Base-by-base conservation (phyloP, 1,284 basidiomycete genomes). In the Farysia itapuensis region DNA sequence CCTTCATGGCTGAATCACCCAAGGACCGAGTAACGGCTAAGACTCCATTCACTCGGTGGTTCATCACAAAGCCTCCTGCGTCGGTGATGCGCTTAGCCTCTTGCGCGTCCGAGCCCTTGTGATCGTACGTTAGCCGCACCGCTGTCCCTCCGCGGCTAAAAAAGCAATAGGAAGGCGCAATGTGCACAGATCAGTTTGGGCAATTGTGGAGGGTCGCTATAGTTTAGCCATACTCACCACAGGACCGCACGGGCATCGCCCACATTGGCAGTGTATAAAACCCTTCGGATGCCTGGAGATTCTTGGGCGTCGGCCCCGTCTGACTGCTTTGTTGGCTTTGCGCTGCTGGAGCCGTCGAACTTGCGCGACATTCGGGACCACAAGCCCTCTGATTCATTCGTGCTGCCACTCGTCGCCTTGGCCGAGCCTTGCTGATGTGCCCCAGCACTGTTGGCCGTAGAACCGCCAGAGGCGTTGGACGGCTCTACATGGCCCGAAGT, bases 1-100 rank as follows among this genome's bases (percentile, higher is more conserved):
- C 94, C 79, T 99, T 99, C 94, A 99, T 98, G 6, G 91, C 89
- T 0, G 90, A 88, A 76, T 99, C 95, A 35, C 95, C 95, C 32
- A 99, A 81, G 64, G 91, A 94, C 38, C 95, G 83, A 14, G 95
- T 99, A 15, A 99, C 95, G 8, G 92, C 93, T 43, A 99, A 81
- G 9, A 98, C 93, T 29, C 70, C 93, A 68, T 97, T 97, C 20
- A 99, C 95, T 9, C 95, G 86, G 56, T 94, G 93, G 74, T 95
- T 95, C 88, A 98, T 88, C 18, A 99, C 93, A 72, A 97, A 98
- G 0, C 95, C 95, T 14, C 95, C 95, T 0, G 95, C 94, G 72
- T 97, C 94, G 36, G 84, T 92, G 77, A 99, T 98, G 13, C 95
- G 84, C 79, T 95, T 95, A 15, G 91, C 92, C 79, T 99, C 95